Percentiles rank a stretch among this genome's conserved stretches.
phyloP scores from a whole-genome alignment of 441 rosid species.

The Monsonia emarginata region DNA sequence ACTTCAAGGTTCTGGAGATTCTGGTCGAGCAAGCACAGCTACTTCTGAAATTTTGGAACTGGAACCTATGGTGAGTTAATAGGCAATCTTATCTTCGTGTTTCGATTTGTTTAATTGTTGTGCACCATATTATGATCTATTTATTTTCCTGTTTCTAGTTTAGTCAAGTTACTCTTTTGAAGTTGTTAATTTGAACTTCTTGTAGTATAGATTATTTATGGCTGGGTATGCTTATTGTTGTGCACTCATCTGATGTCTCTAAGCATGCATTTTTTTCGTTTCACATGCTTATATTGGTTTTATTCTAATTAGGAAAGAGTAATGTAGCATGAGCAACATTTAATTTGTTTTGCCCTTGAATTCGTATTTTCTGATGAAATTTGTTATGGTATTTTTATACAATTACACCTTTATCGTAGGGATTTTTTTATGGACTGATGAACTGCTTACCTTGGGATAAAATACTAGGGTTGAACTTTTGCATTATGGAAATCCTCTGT shows the following conservation, averaged over 20 bases:
- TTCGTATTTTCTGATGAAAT: neutral
- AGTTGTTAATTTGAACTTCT: neutral
- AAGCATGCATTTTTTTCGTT: neutral
- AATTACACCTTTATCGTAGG: neutral
- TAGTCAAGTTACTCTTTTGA: neutral
- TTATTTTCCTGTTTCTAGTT: neutral
- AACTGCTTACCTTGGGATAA: neutral
- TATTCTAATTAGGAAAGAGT: neutral
- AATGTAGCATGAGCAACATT: neutral
- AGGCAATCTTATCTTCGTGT: neutral
- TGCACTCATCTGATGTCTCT: neutral
- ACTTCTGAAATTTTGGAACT: conserved; percentile 71
- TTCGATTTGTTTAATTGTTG: neutral
- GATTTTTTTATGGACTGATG: neutral
- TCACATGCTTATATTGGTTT: neutral
- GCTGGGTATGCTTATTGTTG: neutral
- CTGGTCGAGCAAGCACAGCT: conserved; percentile 26
- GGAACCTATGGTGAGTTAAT: conserved; percentile 73
- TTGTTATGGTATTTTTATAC: neutral
- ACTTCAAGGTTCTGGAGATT: conserved; percentile 41
- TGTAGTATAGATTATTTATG: neutral
- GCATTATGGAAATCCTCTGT: neutral
- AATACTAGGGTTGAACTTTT: conserved; percentile 1
- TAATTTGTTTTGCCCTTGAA: neutral
- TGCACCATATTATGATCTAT: neutral